These are phyloP conservation scores for Microbotryum intermedium DNA, from an alignment of 1,284 basidiomycete genomes.

Conservation along the genomic window DNA sequence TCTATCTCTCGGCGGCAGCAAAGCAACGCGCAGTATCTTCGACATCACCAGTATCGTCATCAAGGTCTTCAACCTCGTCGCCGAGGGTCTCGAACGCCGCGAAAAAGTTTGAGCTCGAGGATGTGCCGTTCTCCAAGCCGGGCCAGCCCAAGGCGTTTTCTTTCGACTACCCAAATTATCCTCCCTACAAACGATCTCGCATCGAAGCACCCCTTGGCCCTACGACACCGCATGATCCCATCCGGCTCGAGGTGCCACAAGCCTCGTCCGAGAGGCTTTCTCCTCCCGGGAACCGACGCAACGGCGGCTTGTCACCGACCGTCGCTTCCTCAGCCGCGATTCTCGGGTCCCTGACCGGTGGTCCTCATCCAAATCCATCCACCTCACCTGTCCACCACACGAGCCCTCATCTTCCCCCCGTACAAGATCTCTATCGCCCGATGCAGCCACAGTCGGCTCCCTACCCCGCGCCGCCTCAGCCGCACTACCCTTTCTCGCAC, in stretches of 20 bases:
- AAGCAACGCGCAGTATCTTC: not conserved
- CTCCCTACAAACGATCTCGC: not conserved
- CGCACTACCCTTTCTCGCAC: not conserved
- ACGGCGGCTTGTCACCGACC: conserved; percentile 23
- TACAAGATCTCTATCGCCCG: not conserved
- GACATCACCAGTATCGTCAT: conserved; percentile 3
- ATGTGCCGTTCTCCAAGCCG: conserved; percentile 12
- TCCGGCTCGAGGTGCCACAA: not conserved
- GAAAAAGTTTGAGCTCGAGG: conserved; percentile 18
- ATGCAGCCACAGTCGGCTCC: not conserved
- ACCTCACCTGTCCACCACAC: not conserved
- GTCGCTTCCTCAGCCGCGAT: conserved; percentile 29
- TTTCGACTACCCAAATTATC: not conserved
- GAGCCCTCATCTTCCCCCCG: not conserved
- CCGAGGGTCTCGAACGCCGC: not conserved
- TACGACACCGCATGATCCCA: not conserved
- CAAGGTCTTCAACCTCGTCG: not conserved
- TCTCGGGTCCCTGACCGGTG: conserved; percentile 17
- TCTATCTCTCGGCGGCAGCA: conserved; percentile 20
- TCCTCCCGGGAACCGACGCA: too few species aligned
- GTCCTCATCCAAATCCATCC: not conserved
- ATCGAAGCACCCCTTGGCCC: not conserved
- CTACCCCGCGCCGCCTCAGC: not conserved
- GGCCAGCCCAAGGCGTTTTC: not conserved
- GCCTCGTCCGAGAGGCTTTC: not conserved